A percentile compares a stretch with the other conserved stretches of the same genome.
Conservation (phyloP, 495 filamentous ascomycete species). For the Xylaria curta region DNA sequence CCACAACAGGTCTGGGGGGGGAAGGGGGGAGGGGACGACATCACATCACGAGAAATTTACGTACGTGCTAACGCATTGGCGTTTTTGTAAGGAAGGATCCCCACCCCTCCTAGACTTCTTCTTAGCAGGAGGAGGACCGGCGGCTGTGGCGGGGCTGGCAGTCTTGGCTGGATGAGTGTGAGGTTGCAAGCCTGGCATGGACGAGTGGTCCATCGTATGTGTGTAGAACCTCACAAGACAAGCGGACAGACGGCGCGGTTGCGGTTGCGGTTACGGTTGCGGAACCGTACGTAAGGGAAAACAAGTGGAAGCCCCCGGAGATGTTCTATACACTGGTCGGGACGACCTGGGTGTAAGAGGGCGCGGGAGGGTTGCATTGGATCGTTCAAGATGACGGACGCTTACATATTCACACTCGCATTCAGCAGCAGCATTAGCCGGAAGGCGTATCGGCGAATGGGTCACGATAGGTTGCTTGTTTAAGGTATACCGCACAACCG, state of each 20-base stretch:
- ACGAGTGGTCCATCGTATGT: conserved; percentile 20
- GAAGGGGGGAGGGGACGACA: conserved; percentile 17
- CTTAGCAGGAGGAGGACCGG: conserved; percentile 41
- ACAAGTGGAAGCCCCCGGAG: conserved; percentile 1
- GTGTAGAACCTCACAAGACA: not conserved
- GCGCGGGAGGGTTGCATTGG: conserved; percentile 14
- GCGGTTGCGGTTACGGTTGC: not conserved
- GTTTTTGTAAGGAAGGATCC: conserved; percentile 66
- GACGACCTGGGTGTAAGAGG: not conserved
- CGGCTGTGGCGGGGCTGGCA: conserved; percentile 10
- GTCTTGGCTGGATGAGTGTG: conserved; percentile 11
- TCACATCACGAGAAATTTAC: conserved; percentile 25
- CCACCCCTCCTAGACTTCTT: conserved; percentile 58
- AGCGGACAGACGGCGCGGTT: not conserved
- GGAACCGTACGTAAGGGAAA: conserved; percentile 19
- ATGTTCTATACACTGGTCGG: conserved; percentile 5
- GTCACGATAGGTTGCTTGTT: not conserved
- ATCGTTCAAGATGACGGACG: not conserved
- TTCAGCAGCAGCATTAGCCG: not conserved
- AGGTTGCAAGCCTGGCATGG: conserved; percentile 22
- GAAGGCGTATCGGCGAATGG: not conserved
- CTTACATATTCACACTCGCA: conserved; percentile 1
- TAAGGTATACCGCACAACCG: too few relatives aligned
- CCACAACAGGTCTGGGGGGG: not conserved
- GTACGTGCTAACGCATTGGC: conserved; percentile 85